A percentile compares a stretch with the other conserved stretches of the same genome.
These are phyloP conservation scores for Pleomassaria siparia DNA, from an alignment of 2,329 filamentous ascomycete species.

Conservation along the genomic window DNA sequence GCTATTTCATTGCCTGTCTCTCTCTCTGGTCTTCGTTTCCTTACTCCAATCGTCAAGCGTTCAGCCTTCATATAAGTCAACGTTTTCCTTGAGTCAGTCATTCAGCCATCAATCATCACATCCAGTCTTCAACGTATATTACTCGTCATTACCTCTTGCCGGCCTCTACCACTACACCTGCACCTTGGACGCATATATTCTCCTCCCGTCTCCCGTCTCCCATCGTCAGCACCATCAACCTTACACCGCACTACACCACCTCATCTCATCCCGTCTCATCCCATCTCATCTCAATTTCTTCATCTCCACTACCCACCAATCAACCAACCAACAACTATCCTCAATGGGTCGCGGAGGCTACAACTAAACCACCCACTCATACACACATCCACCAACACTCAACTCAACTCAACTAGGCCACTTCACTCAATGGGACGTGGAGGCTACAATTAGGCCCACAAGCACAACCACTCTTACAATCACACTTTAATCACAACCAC, in stretches of 20 bases:
- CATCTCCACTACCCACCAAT: not conserved
- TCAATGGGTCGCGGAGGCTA: conserved; percentile 45
- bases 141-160: conserved; percentile 2
- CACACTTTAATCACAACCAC: conserved; percentile 7
- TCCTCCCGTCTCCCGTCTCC: conserved; percentile 2
- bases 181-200: not conserved
- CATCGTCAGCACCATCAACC: not conserved
- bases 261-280: not conserved
- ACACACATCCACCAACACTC: conserved; percentile 13
- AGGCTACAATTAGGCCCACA: conserved; percentile 17
- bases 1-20: not conserved
- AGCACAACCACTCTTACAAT: not conserved
- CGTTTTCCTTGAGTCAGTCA: conserved; percentile 1
- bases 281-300: not conserved
- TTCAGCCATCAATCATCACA: conserved; percentile 11
- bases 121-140: conserved; percentile 7
- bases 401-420: conserved; percentile 1
- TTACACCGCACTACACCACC: not conserved
- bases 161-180: conserved; percentile 2
- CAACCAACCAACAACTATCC: no score
- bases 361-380: conserved; percentile 36
- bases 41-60: no score
- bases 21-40: not conserved
- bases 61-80: not conserved
- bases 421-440: conserved; percentile 16